Evolutionary conservation across 2,329 filamentous ascomycete genomes (phyloP), one percentile per base, ranked within the genome.

Genomic region (Penicillium brevicompactum): DNA sequence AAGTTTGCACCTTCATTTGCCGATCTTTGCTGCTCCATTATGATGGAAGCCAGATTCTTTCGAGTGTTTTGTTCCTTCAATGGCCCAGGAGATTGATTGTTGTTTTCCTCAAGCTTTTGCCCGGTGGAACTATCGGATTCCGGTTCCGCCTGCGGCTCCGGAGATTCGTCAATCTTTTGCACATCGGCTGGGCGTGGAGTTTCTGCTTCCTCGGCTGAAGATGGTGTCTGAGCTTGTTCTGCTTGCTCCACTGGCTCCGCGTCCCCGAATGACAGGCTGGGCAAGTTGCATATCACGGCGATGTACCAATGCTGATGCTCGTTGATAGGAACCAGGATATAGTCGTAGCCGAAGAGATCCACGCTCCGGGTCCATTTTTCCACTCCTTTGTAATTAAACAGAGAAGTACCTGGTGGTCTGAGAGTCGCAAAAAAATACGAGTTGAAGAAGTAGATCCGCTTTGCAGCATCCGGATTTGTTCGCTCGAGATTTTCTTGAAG

Each of bases 231-330:
- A 40, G 57, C 48, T 16, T 47, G 7, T 51, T 57, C 53, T 22
- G 46, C 34, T 16, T 18, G 37, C 2, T 51, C 44, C 8, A 56
- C 56, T 9, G 49, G 30, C 11, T 41, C 38, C n/a, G 38, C 16
- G 16, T 21, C 10, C n/a, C 59, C 58, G 7, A 75, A 71, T 30
- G 65, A 62, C n/a, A 94, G 79, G 49, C 82, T 86, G 3, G 85
- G 83, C 2, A 93, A 82, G 67, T 99, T 96, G 82, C 91, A 96
- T 49, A 99, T 93, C 53, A 99, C 93, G 13, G 91, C 92, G 61
- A 97, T 79, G 74, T 94, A 97, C 94, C 95, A 99, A 73, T 99
- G 94, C 1, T 80, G 76, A 62, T 85, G 80, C 69, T 97, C 90
- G 65, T 96, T 95, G 70, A 99, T 91, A 0, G 94, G 94, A 6